Percentiles rank a stretch among this genome's conserved stretches.
Evolutionary conservation across 257 asterid species (phyloP).

Genomic region (Solanum etuberosum): DNA sequence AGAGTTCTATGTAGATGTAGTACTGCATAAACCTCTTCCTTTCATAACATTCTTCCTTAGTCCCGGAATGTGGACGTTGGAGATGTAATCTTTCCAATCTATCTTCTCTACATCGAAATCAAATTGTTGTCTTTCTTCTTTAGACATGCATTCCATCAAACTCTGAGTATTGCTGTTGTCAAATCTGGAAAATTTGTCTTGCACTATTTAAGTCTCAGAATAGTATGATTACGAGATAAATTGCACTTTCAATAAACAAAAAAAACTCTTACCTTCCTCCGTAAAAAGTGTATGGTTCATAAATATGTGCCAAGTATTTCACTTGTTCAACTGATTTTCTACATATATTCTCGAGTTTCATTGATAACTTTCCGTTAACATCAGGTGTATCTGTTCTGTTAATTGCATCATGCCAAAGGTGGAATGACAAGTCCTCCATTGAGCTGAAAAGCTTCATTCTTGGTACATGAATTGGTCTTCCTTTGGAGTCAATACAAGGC

Average conservation of each 20-base stretch:
- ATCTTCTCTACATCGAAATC: slow-evolving; percentile 71
- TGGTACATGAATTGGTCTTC: slow-evolving; percentile 61
- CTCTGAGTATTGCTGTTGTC: slow-evolving; percentile 73
- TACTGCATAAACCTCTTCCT: slow-evolving; percentile 50
- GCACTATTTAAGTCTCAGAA: neutral
- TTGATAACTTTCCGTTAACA: slow-evolving; percentile 42
- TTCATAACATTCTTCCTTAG: slow-evolving; percentile 86
- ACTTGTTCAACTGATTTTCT: slow-evolving; percentile 84
- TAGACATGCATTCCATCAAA: slow-evolving; percentile 62
- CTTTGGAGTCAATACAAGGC: slow-evolving; percentile 61
- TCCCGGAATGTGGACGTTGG: slow-evolving; percentile 83
- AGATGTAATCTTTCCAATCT: slow-evolving; percentile 82
- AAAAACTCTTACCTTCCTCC: slow-evolving; percentile 53
- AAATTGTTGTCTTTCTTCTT: slow-evolving; percentile 55
- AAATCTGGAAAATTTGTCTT: slow-evolving; percentile 36
- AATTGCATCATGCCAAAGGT: slow-evolving; percentile 69
- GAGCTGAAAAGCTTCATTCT: slow-evolving; percentile 69
- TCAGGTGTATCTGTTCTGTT: slow-evolving; percentile 34
- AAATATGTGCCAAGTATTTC: no score
- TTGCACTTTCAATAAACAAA: neutral
- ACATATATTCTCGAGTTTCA: slow-evolving; percentile 46
- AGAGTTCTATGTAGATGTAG: neutral
- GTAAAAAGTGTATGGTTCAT: slow-evolving; percentile 80
- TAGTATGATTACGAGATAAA: neutral
- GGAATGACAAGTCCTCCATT: slow-evolving; percentile 77